Percentiles rank a stretch among this genome's conserved stretches.
These are phyloP conservation scores for Aschersonia sp. DNA, from an alignment of 2,329 filamentous ascomycete genomes.

Conservation along the genomic window DNA sequence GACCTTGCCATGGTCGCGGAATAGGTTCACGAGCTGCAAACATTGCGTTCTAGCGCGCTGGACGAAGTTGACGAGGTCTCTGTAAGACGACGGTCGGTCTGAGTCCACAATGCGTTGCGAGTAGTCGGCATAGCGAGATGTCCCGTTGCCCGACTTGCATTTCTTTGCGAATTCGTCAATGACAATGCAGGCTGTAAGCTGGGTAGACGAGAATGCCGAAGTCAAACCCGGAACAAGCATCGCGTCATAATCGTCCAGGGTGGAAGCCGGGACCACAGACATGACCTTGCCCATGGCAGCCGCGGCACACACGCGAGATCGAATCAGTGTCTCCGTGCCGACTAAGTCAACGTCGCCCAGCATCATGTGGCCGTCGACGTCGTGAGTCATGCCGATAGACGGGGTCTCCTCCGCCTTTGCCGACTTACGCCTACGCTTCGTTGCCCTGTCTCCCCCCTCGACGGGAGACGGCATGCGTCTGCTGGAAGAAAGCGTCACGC, in stretches of 20 bases:
- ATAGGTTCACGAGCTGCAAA: slow-evolving; percentile 76
- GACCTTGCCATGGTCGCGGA: slow-evolving; percentile 80
- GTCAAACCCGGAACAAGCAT: slow-evolving; percentile 50
- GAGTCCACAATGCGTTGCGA: slow-evolving; percentile 66
- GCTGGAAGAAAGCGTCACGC: slow-evolving; percentile 26
- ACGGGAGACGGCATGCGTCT: slow-evolving; percentile 32
- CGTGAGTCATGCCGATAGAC: slow-evolving; percentile 58
- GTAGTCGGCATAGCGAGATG: slow-evolving; percentile 40
- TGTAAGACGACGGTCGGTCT: slow-evolving; percentile 69
- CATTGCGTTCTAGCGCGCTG: slow-evolving; percentile 86
- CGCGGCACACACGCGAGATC: slow-evolving; percentile 78
- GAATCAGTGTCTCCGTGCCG: slow-evolving; percentile 72
- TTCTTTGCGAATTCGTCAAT: slow-evolving; percentile 77
- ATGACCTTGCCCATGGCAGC: slow-evolving; percentile 77
- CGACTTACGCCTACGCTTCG: slow-evolving; percentile 69
- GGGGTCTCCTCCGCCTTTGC: slow-evolving; percentile 63
- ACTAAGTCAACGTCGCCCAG: slow-evolving; percentile 93
- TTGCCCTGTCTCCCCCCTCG: slow-evolving; percentile 43
- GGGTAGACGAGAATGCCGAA: slow-evolving; percentile 70
- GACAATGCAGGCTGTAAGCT: slow-evolving; percentile 68
- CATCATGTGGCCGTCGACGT: slow-evolving; percentile 96
- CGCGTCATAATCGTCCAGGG: slow-evolving; percentile 48
- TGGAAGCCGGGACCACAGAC: slow-evolving; percentile 53
- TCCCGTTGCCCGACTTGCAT: slow-evolving; percentile 25
- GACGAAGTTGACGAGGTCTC: slow-evolving; percentile 79